Evolutionary conservation across 2,329 filamentous ascomycete genomes (phyloP), one percentile per base, ranked within the genome.

Genomic region (Ophiostoma ulmi): DNA sequence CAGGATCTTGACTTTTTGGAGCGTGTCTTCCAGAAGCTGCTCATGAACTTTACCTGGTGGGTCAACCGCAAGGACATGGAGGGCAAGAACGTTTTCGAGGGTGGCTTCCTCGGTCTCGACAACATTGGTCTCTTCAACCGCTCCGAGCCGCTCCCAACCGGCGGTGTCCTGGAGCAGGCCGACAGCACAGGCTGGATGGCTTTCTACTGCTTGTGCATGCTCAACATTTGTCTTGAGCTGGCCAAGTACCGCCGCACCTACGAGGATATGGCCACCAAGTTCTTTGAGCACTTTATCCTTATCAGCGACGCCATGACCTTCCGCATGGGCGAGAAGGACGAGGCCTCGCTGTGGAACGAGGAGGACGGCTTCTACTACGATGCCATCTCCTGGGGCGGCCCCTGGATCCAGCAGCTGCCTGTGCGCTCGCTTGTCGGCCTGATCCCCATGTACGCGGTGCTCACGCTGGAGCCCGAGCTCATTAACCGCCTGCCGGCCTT

Each of bases 181-280:
- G 94, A 98, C 83, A 97, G 93, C 78, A 98, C 94, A 11, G 94
- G 94, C 41, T 98, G 94, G 94, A 98, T 98, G 94, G 94, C 92
- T 11, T 98, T 98, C 80, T 98, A 97, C 83, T 97, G 91, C 77
- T 82, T 98, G 73, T 93, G 89, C 81, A 98, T 98, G 94, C 85
- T 98, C 77, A 98, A 98, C 81, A 98, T 98, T 77, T 90, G 94
- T 17, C 86, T 98, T 14, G 95, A 98, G 81, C 85, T 98, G 75
- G 94, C 94, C 72, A 98, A 98, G 82, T 93, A 97, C 79, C 90
- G 95, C 65, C 90, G 94, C 58, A 97, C 90, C 71, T 98, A 98
- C 79, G 94, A 98, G 83, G 94, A 98, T 77, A 91, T 98, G 82
- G 94, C 94, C 1, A 96, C 93, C 68, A 98, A 98, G 81, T 98